Evolutionary conservation across 345 rosid genomes (phyloP), one percentile per base, ranked within the genome.

Genomic region (Bruguiera parviflora): DNA sequence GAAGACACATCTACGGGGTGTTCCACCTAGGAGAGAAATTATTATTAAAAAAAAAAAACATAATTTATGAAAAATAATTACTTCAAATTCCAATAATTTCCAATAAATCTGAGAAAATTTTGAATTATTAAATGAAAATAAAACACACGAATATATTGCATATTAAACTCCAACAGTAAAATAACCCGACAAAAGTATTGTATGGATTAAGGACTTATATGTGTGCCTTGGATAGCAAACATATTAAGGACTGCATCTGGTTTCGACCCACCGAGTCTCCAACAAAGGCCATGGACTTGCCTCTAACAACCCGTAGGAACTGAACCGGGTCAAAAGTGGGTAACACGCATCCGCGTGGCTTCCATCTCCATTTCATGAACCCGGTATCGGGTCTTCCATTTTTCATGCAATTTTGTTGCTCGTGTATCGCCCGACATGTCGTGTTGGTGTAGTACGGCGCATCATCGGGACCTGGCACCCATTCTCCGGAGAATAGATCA

Each of bases 231-330:
- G 98, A 91, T 20, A 93, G 86, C 56, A 91, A 92, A 82, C 98
- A 93, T 18, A 93, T 89, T 84, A 93, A 79, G 74, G 98, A 93
- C 83, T 93, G 98, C 94, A 93, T 86, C 68, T 93, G 98, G 80
- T 93, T 93, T 82, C 94, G 85, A 2, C 85, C 87, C 9, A 93
- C 88, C 13, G 98, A 93, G 63, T 93, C 98, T 8, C 98, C 98
- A 27, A 93, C 88, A 68, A 93, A 88, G 21, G 97, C 97, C 85
- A 93, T 53, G 2, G 92, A 86, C 75, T 93, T 89, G 24, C 84
- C 96, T 72, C 87, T 81, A 24, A 91, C 81, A 18, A 86, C 77
- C 70, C 85, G 89, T 20, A 93, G 80, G 73, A 93, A 93, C 82
- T 83, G 84, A 29, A 83, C 66, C 5, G 98, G 96, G 35, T 93